phyloP scores from a whole-genome alignment of 805 yeast species.

The Metschnikowia gruessii region DNA sequence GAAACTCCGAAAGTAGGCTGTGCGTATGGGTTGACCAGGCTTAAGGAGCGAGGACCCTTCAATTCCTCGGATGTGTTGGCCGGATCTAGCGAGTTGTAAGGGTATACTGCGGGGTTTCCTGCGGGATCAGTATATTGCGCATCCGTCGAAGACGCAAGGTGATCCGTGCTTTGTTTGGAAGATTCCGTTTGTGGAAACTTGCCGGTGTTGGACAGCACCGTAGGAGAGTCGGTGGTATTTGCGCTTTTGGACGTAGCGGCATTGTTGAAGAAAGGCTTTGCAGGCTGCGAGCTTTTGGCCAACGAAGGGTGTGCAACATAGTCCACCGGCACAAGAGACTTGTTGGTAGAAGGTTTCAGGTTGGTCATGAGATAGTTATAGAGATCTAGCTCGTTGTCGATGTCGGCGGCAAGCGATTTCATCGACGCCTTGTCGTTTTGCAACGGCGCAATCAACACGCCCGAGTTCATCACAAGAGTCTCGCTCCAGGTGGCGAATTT shows the following conservation, averaged over 20 bases:
- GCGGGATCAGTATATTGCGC: slow-evolving; percentile 5
- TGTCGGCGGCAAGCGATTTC: slow-evolving; percentile 69
- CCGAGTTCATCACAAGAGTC: slow-evolving; percentile 76
- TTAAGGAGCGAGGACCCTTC: slow-evolving; percentile 36
- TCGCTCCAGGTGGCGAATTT: slow-evolving; percentile 88
- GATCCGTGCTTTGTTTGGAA: slow-evolving; percentile 4
- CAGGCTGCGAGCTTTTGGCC: slow-evolving; percentile 29
- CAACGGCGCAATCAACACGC: slow-evolving; percentile 78
- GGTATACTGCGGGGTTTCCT: slow-evolving; percentile 7
- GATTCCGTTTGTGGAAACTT: not conserved
- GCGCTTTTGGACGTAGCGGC: slow-evolving; percentile 1
- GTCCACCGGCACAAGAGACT: slow-evolving; percentile 60
- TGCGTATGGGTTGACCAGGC: slow-evolving; percentile 15
- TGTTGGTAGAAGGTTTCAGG: slow-evolving; percentile 37
- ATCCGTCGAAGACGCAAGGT: slow-evolving; percentile 1
- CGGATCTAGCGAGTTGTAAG: slow-evolving; percentile 35
- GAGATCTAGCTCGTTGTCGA: slow-evolving; percentile 81
- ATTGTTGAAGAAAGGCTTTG: slow-evolving; percentile 33
- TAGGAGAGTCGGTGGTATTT: not conserved
- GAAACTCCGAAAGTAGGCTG: slow-evolving; percentile 77
- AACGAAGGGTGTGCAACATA: slow-evolving; percentile 71
- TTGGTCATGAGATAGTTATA: slow-evolving; percentile 61
- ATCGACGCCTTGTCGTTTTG: slow-evolving; percentile 57
- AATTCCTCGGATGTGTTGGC: slow-evolving; percentile 29
- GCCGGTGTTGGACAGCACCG: not conserved